Percentiles rank a stretch among this genome's conserved stretches.
Evolutionary conservation across 495 filamentous ascomycete genomes (phyloP).

Genomic region (Terfezia boudieri): DNA sequence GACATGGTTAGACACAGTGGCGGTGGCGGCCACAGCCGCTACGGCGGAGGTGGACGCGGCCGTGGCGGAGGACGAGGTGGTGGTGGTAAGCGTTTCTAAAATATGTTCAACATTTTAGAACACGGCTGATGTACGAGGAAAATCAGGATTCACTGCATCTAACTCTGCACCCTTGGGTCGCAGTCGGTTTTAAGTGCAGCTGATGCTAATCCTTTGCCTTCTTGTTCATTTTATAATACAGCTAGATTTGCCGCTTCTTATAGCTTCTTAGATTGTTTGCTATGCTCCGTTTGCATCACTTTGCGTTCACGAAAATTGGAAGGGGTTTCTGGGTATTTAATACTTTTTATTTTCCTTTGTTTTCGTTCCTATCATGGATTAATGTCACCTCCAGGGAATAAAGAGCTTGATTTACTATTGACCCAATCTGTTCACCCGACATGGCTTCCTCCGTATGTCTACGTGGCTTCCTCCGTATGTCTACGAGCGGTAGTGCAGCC

Average conservation of each 20-base stretch:
- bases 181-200: slow-evolving; percentile 23
- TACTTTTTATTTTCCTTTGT: background rate
- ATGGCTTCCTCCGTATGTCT: too few species aligned
- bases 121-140: background rate
- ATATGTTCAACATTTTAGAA: background rate
- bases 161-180: slow-evolving; percentile 40
- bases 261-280: background rate
- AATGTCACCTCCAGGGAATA: too few species aligned
- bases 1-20: slow-evolving; percentile 91
- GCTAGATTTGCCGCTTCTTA: background rate
- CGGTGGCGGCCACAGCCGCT: slow-evolving; percentile 55
- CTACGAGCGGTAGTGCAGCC: too few species aligned
- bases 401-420: too few species aligned
- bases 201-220: background rate
- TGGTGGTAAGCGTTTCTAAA: slow-evolving; percentile 23
- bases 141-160: slow-evolving; percentile 33
- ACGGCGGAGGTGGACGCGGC: slow-evolving; percentile 40
- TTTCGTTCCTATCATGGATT: too few species aligned
- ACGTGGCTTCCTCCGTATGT: too few species aligned
- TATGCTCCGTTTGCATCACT: background rate
- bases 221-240: background rate
- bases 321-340: background rate
- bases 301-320: background rate
- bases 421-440: too few species aligned
- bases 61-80: slow-evolving; percentile 44